phyloP scores from a whole-genome alignment of 805 yeast genomes.

The Candida bentonensis region DNA sequence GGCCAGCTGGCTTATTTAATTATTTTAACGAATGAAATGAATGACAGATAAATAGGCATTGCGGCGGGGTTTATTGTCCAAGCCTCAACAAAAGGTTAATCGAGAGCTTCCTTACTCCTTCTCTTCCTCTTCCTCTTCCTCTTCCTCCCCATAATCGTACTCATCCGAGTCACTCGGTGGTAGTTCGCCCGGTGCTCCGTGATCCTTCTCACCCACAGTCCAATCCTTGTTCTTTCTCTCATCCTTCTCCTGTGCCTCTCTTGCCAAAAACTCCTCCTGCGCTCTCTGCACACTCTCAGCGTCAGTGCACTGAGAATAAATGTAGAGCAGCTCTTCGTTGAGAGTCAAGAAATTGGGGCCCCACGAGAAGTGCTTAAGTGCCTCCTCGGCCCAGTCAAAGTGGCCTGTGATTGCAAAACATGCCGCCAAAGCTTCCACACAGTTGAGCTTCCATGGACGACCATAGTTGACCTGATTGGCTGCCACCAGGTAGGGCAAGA shows the following conservation, averaged over 20 bases:
- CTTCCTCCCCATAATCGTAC: conserved; percentile 17
- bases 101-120: conserved; percentile 13
- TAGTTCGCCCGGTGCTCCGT: conserved; percentile 19
- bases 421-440: conserved; percentile 96
- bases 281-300: conserved; percentile 57
- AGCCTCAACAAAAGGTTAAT: no score
- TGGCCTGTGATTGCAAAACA: conserved; percentile 91
- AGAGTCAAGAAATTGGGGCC: conserved; percentile 78
- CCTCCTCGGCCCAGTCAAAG: conserved; percentile 70
- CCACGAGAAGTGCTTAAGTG: conserved; percentile 79
- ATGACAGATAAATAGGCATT: no score
- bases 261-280: conserved; percentile 60
- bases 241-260: conserved; percentile 49
- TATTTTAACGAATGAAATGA: conserved; percentile 2
- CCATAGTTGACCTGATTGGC: conserved; percentile 97
- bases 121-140: conserved; percentile 16
- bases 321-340: conserved; percentile 60
- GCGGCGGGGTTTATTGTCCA: no score
- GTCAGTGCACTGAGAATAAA: conserved; percentile 72
- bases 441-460: conserved; percentile 85
- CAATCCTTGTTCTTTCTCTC: conserved; percentile 56
- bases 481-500: conserved; percentile 84
- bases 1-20: conserved; percentile 6
- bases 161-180: conserved; percentile 14
- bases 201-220: conserved; percentile 68